Base-by-base conservation (phyloP, 352 stramenopile species). In the Phytophthora hibernalis region DNA sequence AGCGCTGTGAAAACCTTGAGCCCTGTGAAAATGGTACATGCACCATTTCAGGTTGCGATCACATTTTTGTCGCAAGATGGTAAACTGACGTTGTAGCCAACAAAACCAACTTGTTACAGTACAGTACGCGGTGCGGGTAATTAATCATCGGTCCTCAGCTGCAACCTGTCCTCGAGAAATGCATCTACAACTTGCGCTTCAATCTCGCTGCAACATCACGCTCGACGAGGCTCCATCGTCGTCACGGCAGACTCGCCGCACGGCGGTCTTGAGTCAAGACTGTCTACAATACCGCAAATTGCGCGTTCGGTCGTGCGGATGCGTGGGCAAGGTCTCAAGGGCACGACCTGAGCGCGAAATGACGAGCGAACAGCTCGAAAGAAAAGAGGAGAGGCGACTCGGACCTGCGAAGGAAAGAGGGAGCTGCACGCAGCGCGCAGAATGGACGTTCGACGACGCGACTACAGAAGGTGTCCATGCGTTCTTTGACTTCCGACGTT, bases 401-500 rank as follows among this genome's bases (percentile, higher is more conserved):
- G 38, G 35, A 66, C 40, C 11, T 48, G 11, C 15, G 61, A 18
- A 53, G 37, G 28, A 59, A 64, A 65, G 50, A 71, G 63, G 28
- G 49, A 57, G 52, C 52, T 53, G 48, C 40, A 56, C 31, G 26
- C 30, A 54, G 21, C 43, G 49, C 49, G 60, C 51, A 54, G 52
- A 51, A 56, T 48, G 60, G 60, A 20, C 52, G 18, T 35, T 20
- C 42, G 16, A 69, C 61, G 18, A 69, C 55, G 45, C 54, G 61
- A 69, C 61, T 47, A 70, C 61, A 43, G 18, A 22, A 40, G 20
- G 11, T 22, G 33, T 58, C 18, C 42, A n/a, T 49, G 42, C 42
- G 12, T 51, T 65, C 37, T 35, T 51, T 59, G 53, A 68, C 47
- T 70, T 65, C 62, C 54, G 62, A 70, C 62, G 62, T 65, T 65